Evolutionary conservation across 73 alveolate species (phyloP).

Genomic region (Paramecium bursaria): DNA sequence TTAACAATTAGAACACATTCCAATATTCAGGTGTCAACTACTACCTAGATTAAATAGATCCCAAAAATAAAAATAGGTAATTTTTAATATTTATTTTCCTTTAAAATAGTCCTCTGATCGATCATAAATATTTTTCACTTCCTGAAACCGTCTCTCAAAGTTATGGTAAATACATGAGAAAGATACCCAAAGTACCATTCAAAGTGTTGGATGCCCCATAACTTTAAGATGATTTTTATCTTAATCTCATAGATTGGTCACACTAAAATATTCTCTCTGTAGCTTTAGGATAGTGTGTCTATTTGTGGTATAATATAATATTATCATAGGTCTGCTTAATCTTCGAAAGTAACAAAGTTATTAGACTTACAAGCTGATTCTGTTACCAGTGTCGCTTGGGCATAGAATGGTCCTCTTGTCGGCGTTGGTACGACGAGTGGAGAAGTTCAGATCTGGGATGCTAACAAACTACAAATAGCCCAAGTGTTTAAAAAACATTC

Average conservation of each 20-base stretch:
- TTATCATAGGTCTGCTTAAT: constrained; percentile 67
- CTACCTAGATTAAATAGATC: constrained; percentile 32
- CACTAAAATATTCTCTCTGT: constrained; percentile 95
- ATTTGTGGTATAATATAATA: constrained; percentile 75
- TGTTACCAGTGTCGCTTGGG: constrained; percentile 95
- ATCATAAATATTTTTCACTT: constrained; percentile 43
- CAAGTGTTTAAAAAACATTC: constrained; percentile 84
- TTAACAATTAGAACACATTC: constrained; percentile 24
- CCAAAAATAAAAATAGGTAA: constrained; percentile 49
- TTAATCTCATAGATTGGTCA: constrained; percentile 99
- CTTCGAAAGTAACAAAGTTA: constrained; percentile 88
- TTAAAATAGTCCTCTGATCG: constrained; percentile 48
- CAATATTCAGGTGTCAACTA: not conserved
- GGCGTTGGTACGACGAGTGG: constrained; percentile 83
- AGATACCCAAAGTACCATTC: constrained; percentile 98
- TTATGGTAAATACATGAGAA: constrained; percentile 71
- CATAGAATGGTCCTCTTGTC: constrained; percentile 81
- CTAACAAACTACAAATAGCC: constrained; percentile 73
- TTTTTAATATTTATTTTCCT: not conserved
- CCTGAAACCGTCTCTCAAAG: constrained; percentile 39
- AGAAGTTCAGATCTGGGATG: constrained; percentile 86
- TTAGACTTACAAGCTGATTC: constrained; percentile 90
- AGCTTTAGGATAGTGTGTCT: constrained; percentile 91
- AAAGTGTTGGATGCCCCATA: constrained; percentile 99
- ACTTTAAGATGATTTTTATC: constrained; percentile 98